Percentiles rank a stretch among this genome's conserved stretches.
Evolutionary conservation across 441 rosid genomes (phyloP).

Genomic region (Pelargonium fulgidum): DNA sequence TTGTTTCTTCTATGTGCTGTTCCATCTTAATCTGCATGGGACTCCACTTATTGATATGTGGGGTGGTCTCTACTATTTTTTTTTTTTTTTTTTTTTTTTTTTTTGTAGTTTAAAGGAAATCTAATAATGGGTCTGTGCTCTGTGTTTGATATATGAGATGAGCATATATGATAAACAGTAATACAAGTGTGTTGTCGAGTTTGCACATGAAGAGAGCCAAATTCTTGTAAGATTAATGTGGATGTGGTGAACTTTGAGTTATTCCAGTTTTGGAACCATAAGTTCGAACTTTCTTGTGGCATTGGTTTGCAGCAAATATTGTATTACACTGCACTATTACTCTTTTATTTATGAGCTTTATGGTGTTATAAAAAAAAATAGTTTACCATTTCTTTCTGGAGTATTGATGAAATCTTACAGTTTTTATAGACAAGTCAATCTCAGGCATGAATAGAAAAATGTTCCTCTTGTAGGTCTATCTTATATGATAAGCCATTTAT

Average conservation of each 20-base stretch:
- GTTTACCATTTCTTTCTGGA: too few species aligned
- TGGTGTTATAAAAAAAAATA: not conserved
- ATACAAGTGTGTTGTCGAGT: not conserved
- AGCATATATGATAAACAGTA: conserved; percentile 12
- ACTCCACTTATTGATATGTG: not conserved
- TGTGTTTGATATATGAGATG: not conserved
- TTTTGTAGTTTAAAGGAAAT: not conserved
- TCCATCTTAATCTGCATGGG: not conserved
- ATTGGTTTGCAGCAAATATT: too few species aligned
- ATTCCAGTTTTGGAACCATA: conserved; percentile 7
- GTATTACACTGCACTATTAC: not conserved
- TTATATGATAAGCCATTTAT: too few species aligned
- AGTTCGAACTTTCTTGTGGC: not conserved
- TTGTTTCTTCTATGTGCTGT: not conserved
- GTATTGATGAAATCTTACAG: too few species aligned
- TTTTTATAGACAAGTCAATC: too few species aligned
- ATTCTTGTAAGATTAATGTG: conserved; percentile 5
- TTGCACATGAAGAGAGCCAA: conserved; percentile 7
- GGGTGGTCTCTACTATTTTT: not conserved
- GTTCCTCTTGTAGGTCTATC: too few species aligned
- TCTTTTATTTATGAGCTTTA: not conserved
- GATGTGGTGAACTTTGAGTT: conserved; percentile 10
- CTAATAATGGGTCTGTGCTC: not conserved
- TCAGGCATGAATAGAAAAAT: too few species aligned
- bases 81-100: conserved; percentile 1